Percentiles rank a stretch among this genome's conserved stretches.
These are phyloP conservation scores for Fusarium hainanense DNA, from an alignment of 2,329 filamentous ascomycete species.

Conservation along the genomic window DNA sequence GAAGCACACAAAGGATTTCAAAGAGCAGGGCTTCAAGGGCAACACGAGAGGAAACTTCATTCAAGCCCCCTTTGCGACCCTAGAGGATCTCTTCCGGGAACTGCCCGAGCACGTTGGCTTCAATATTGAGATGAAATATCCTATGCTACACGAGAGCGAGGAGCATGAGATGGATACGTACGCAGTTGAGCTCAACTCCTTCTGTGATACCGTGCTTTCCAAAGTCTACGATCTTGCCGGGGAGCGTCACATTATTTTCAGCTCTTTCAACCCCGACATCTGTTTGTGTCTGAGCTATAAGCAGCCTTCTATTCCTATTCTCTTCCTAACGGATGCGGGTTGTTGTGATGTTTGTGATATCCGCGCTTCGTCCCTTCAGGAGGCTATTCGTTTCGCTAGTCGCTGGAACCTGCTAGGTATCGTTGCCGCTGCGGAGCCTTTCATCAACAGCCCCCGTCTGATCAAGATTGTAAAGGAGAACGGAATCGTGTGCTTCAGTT, in stretches of 20 bases:
- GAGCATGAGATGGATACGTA: conserved; percentile 98
- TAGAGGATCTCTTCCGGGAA: conserved; percentile 91
- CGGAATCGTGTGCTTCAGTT: conserved; percentile 93
- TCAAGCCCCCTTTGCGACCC: conserved; percentile 92
- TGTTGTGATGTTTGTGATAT: conserved; percentile 86
- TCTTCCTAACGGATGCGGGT: conserved; percentile 93
- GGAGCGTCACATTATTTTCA: conserved; percentile 94
- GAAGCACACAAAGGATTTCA: conserved; percentile 97
- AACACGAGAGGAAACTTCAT: conserved; percentile 96
- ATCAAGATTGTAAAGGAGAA: conserved; percentile 95
- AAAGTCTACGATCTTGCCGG: conserved; percentile 89
- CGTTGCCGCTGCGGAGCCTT: conserved; percentile 86
- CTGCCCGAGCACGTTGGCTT: conserved; percentile 87
- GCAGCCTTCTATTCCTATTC: conserved; percentile 93
- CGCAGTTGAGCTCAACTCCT: conserved; percentile 94
- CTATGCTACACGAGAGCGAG: conserved; percentile 95
- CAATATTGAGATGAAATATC: conserved; percentile 99
- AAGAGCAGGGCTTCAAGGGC: conserved; percentile 93
- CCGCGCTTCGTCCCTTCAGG: conserved; percentile 89
- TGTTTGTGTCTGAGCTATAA: conserved; percentile 96
- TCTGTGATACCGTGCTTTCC: conserved; percentile 90
- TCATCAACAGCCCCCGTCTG: conserved; percentile 88
- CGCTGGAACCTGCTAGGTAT: conserved; percentile 95
- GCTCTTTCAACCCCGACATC: conserved; percentile 96
- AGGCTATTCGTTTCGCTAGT: conserved; percentile 93